These are phyloP conservation scores for Purshia tridentata DNA, from an alignment of 306 rosid species.

Conservation along the genomic window DNA sequence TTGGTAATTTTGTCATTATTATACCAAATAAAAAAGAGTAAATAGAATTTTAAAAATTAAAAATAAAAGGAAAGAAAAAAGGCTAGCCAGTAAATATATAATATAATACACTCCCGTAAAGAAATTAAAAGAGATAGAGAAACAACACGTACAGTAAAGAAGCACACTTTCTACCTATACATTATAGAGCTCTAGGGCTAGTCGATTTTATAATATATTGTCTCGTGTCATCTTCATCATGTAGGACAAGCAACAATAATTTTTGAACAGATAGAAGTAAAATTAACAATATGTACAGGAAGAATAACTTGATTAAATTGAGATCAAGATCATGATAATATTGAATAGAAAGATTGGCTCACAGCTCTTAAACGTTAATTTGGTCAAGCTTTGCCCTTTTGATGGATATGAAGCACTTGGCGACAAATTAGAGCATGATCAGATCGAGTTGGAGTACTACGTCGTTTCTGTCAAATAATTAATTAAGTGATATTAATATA, in stretches of 20 bases:
- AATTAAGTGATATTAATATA: neutral
- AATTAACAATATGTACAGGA: constrained; percentile 1
- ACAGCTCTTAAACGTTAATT: neutral
- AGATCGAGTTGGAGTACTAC: constrained; percentile 43
- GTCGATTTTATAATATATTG: constrained; percentile 25
- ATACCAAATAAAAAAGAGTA: constrained; percentile 2
- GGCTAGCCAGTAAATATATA: constrained; percentile 17
- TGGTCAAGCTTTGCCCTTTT: constrained; percentile 38
- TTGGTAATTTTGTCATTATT: constrained; percentile 29
- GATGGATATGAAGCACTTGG: constrained; percentile 15
- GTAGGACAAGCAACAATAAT: constrained; percentile 35
- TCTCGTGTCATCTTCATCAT: constrained; percentile 28
- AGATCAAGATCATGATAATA: constrained; percentile 16
- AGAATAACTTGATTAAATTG: too few species aligned
- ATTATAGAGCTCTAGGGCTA: constrained; percentile 29
- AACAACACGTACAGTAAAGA: constrained; percentile 12
- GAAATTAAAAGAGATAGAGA: neutral
- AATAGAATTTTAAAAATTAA: constrained; percentile 16
- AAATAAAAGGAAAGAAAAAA: constrained; percentile 8
- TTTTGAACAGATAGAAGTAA: neutral
- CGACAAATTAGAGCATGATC: constrained; percentile 42
- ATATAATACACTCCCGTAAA: neutral
- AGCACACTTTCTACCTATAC: constrained; percentile 13
- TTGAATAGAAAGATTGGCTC: constrained; percentile 32
- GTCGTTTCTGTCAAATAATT: constrained; percentile 17